Evolutionary conservation across 2,329 filamentous ascomycete species (phyloP).

Genomic region (Trichoderma harzianum): DNA sequence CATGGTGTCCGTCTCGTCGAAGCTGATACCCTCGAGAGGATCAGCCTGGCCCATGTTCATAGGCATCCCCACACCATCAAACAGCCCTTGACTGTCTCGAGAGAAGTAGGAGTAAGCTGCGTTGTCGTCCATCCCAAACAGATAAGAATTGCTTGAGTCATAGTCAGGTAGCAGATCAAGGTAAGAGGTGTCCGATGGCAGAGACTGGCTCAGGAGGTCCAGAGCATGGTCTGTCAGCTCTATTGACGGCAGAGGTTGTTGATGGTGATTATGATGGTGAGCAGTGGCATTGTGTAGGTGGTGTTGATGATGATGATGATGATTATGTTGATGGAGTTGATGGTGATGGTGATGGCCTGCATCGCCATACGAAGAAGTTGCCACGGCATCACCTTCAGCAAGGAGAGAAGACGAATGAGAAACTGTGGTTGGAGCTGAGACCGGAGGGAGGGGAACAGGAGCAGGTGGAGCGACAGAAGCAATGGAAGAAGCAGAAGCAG

Average conservation of each 20-base stretch:
- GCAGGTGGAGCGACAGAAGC: not conserved
- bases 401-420: not conserved
- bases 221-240: constrained; percentile 28
- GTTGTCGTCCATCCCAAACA: constrained; percentile 18
- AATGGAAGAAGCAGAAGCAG: not conserved
- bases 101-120: not conserved
- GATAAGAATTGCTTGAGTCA: constrained; percentile 12
- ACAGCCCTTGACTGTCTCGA: not conserved
- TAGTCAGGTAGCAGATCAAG: constrained; percentile 34
- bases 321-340: not conserved
- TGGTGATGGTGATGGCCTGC: not conserved
- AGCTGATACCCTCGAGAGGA: constrained; percentile 32
- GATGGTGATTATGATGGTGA: not conserved
- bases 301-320: not conserved
- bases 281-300: not conserved
- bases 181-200: constrained; percentile 32
- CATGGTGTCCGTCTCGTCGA: constrained; percentile 31
- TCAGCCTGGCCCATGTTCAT: constrained; percentile 27
- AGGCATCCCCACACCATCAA: constrained; percentile 13
- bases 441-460: not conserved
- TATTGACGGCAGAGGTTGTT: constrained; percentile 19
- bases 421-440: not conserved
- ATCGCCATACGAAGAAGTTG: not conserved
- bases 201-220: constrained; percentile 33
- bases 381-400: not conserved